phyloP scores from a whole-genome alignment of 2,329 filamentous ascomycete genomes.

The Phyllosticta paracitricarpa region DNA sequence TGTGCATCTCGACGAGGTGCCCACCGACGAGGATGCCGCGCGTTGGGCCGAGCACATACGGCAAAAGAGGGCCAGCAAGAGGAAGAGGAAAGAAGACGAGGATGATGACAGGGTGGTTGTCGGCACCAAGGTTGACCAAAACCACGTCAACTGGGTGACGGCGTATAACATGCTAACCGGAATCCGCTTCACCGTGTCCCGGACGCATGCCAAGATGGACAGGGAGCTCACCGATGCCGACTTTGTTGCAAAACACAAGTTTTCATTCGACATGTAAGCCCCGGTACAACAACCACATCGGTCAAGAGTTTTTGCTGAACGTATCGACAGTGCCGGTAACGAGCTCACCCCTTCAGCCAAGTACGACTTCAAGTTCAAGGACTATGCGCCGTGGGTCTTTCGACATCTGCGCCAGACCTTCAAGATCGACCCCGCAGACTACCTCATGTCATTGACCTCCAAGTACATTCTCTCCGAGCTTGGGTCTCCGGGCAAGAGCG shows the following conservation, averaged over 20 bases:
- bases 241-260: slow-evolving; percentile 92
- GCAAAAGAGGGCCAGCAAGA: slow-evolving; percentile 82
- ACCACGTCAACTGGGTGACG: slow-evolving; percentile 93
- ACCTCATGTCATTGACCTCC: slow-evolving; percentile 93
- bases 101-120: slow-evolving; percentile 85
- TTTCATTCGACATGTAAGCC: slow-evolving; percentile 92
- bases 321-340: slow-evolving; percentile 66
- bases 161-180: slow-evolving; percentile 99
- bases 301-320: not conserved
- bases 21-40: slow-evolving; percentile 80
- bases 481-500: slow-evolving; percentile 93
- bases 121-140: slow-evolving; percentile 94
- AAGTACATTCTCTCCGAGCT: slow-evolving; percentile 98
- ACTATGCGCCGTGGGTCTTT: slow-evolving; percentile 99
- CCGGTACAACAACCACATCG: slow-evolving; percentile 12
- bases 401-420: slow-evolving; percentile 81
- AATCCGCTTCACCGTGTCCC: slow-evolving; percentile 91
- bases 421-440: slow-evolving; percentile 89
- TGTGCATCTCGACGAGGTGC: slow-evolving; percentile 68
- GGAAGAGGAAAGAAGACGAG: slow-evolving; percentile 75
- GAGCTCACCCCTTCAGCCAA: slow-evolving; percentile 96
- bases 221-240: slow-evolving; percentile 81
- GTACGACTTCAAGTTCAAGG: slow-evolving; percentile 99
- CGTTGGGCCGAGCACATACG: slow-evolving; percentile 89
- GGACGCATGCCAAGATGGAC: slow-evolving; percentile 94